Base-by-base conservation (phyloP, 768 basidiomycete species). In the Suillus plorans region DNA sequence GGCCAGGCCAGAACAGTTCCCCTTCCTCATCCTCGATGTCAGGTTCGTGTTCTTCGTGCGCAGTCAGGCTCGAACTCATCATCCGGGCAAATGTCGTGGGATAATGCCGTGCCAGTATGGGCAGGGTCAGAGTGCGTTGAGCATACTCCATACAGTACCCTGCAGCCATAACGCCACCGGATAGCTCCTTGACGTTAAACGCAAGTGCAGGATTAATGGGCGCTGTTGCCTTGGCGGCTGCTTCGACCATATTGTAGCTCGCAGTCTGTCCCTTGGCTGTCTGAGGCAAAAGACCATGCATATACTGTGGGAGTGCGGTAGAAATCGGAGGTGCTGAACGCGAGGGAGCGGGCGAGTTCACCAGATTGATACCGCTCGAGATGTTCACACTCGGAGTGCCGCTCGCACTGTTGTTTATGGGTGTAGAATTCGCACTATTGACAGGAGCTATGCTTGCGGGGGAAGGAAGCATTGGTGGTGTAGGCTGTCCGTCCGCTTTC, bases 1-100 rank as follows among this genome's bases (percentile, higher is more conserved):
- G 88, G 50, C 87, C 87, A 0, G 91, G 92, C 92, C 91, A 93
- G 71, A 86, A 91, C n/a, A 94, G 79, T 70, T 93, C 92, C 67
- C 91, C 90, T 73, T 92, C 91, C 68, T 92, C 89, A 69, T 94
- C 92, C 73, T 93, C 91, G 61, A 93, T 85, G 67, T 93, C 91
- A 13, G 89, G 89, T 66, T 92, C 90, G 63, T 89, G 83, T 73
- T 94, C 91, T 68, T 94, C 91, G 18, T 81, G 81, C 0, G 84
- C 80, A 0, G 81, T 78, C 60, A 91, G 77, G 28, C 85, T 86
- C 28, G 88, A 85, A 66, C 86, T 79, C 69, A 91, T 81, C 81
- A 93, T 84, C 55, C 92, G 88, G 12, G 87, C 83, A 73, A 89
- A 91, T 1, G 92, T 93, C 37, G 79, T 83, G 31, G 92, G 92